Base-by-base conservation (phyloP, 139 green algal genomes). In the Coccomyxa sp. region DNA sequence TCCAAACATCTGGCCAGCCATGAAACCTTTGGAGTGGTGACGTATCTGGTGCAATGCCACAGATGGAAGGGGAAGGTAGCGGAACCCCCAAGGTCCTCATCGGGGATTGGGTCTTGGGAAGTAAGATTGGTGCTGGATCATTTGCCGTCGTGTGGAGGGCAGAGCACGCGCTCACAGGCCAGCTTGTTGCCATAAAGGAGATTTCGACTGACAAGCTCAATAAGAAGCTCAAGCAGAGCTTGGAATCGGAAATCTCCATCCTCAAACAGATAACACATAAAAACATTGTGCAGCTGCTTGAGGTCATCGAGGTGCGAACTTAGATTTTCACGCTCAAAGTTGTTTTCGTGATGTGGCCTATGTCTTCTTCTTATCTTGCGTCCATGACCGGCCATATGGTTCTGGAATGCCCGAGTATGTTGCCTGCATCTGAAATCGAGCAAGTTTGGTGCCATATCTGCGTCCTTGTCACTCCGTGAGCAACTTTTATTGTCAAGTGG, bases 131-230 rank as follows among this genome's bases (percentile, higher is more conserved):
- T 11, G 81, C 79, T 9, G 96, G 96, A 25, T 95, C 90, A 3
- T 99, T 99, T 83, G 96, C 96, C 0, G 87, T 94, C 0, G 96
- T 99, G 23, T 99, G 95, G 95, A 88, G 88, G 58, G 95, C 93
- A 7, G 31, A 63, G 11, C 90, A 97, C 83, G 58, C n/a, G 15
- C 58, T 74, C 0, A 96, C 88, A 0, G 89, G 91, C 10, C 58
- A 91, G 45, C 71, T 87, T 0, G 95, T 94, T 12, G 96, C 96
- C 1, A 89, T 99, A 18, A 99, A 99, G 84, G 96, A 98, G 58
- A 98, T 99, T 32, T 83, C 89, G 58, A 91, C 90, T 18, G 91
- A 94, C 76, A 94, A 91, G 60, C 90, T 99, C 9, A 97, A 92
- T 80, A 67, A 81, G 51, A 99, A 98, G 90, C 91, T 99, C 23